phyloP scores from a whole-genome alignment of 257 asterid genomes.

The Nyctanthes arbortristis region DNA sequence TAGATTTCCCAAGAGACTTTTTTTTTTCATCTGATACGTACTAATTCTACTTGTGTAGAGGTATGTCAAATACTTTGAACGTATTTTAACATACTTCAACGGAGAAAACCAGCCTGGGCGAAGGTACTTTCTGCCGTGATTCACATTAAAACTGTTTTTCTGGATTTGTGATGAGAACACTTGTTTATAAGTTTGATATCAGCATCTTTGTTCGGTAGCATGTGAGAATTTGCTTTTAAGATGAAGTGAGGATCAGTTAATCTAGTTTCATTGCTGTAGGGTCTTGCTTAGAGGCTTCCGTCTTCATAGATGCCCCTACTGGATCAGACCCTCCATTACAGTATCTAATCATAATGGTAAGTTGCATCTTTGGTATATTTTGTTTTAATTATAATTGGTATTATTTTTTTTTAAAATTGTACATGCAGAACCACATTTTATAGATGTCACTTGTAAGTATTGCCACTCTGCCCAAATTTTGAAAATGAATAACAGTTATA shows the following conservation, averaged over 20 bases:
- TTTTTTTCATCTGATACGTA: constrained; percentile 7
- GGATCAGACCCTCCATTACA: constrained; percentile 92
- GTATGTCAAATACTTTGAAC: constrained; percentile 97
- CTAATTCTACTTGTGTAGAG: constrained; percentile 52
- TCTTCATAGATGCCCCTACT: constrained; percentile 90
- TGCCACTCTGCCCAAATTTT: no score
- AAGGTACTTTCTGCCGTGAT: constrained; percentile 50
- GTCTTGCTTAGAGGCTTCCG: constrained; percentile 97
- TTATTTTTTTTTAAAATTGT: no score
- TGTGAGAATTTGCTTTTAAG: not conserved
- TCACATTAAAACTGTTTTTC: constrained; percentile 2
- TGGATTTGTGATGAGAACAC: constrained; percentile 4
- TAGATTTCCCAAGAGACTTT: constrained; percentile 4
- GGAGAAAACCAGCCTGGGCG: constrained; percentile 99
- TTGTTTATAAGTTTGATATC: constrained; percentile 9
- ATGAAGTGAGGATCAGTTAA: constrained; percentile 19
- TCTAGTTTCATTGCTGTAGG: constrained; percentile 49
- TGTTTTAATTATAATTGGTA: not conserved
- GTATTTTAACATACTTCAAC: constrained; percentile 74
- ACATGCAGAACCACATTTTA: no score
- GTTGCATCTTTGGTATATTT: constrained; percentile 1
- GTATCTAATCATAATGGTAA: constrained; percentile 88
- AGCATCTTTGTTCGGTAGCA: constrained; percentile 8
- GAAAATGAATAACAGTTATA: no score
- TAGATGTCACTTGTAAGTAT: no score